Evolutionary conservation across 371 early-diverging fungal genomes (phyloP), one percentile per base, ranked within the genome.

Genomic region (Lichtheimia hyalospora): DNA sequence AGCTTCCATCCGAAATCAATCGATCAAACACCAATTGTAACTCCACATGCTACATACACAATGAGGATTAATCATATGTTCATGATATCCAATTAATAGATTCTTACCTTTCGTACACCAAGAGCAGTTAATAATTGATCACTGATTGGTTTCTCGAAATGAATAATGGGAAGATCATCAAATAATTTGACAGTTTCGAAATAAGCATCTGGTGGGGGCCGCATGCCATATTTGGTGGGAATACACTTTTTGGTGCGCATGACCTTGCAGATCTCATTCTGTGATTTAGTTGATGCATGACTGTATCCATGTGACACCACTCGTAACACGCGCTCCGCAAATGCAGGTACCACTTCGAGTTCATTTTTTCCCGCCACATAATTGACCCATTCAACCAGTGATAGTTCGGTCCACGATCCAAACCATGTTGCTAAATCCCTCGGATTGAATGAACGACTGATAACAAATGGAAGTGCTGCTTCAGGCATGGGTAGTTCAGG

Each of bases 1-100:
- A 96, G 48, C 89, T 89, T 20, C 94, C 85, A 10, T 87, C 88
- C 10, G 84, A 84, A 41, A 87, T 83, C 39, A 96, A 71, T 25
- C 95, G 80, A 63, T 91, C 89, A 79, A 96, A 93, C 7, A 96
- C 84, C 57, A 92, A 62, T 67, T 93, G 94, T 27, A 95, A 67
- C 15, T 95, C 93, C 1, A 95, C 92, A 63, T 92, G 90, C 80
- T 92, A 72, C 20, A 12, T 44, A 15, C 13, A 23, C 3, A 5
- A 57, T 25, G 25, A 5, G 5, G 2, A 25, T 25, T 2, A 34
- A 20, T 46, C 13, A 49, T 40, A 24, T 39, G 24, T 20, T 56
- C 10, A 42, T 54, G 21, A 2, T 42, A 23, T 57, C 23, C 23
- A 54, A 54, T 20, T 13, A 48, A 49, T 16, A 12, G 12, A 34